Evolutionary conservation across 2,329 filamentous ascomycete species (phyloP).

Genomic region (Colletotrichum melonis): DNA sequence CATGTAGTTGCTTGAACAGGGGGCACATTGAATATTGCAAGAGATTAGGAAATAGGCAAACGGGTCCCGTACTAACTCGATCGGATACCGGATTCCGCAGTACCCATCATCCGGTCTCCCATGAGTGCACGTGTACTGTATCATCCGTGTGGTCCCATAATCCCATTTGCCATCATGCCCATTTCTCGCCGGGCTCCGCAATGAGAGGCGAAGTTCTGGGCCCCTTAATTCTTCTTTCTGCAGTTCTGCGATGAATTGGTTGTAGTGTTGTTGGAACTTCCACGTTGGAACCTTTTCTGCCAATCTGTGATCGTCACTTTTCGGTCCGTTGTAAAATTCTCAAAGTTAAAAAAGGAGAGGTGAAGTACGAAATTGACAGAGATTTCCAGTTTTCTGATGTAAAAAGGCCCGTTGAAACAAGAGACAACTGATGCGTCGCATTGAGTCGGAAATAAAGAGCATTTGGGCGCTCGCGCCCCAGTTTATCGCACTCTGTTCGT

Average conservation of each 20-base stretch:
- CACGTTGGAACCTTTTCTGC: neutral
- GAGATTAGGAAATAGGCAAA: neutral
- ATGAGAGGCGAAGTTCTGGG: conserved; percentile 3
- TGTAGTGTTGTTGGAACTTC: neutral
- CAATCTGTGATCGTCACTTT: neutral
- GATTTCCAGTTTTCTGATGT: neutral
- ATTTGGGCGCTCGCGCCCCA: neutral
- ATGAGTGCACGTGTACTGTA: conserved; percentile 12
- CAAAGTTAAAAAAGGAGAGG: neutral
- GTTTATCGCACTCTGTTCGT: conserved; percentile 6
- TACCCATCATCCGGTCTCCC: neutral
- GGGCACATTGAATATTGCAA: neutral
- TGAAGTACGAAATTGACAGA: neutral
- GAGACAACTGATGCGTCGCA: neutral
- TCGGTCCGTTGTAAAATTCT: neutral
- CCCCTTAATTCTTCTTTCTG: conserved; percentile 6
- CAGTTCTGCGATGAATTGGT: neutral
- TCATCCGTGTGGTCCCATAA: conserved; percentile 6
- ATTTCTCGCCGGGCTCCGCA: conserved; percentile 3
- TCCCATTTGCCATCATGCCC: conserved; percentile 3
- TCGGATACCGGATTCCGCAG: conserved; percentile 1
- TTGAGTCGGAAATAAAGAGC: neutral
- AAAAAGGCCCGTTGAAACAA: neutral
- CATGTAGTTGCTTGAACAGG: neutral
- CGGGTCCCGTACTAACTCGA: conserved; percentile 12